Base-by-base conservation (phyloP, 257 asterid species). In the Nicotiana undulata region DNA sequence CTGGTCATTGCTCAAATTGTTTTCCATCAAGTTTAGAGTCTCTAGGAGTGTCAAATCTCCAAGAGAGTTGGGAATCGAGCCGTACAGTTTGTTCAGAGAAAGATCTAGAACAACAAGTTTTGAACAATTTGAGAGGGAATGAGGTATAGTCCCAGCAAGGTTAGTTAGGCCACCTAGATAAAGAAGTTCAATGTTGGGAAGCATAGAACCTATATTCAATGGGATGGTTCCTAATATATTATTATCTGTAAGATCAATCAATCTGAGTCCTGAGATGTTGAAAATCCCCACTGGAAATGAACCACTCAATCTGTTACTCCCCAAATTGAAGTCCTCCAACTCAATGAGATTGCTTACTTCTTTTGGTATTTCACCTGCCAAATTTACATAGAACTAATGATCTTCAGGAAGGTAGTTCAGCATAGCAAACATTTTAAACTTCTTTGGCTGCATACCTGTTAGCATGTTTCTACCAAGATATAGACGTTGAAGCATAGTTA, bases 1-100 rank as follows among this genome's bases (percentile, higher is more conserved):
- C 52, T 53, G 64, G 3, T 82, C 81, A 34, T 46, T 78, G 16
- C 79, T 87, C 60, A 89, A 80, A 58, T 83, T 78, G 84, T 87
- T 89, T 61, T 15, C 63, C 3, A 52, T 63, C 77, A 89, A 75
- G 68, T 78, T 79, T 20, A 89, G 84, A 20, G 51, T 32, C 31
- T 86, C 82, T 24, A 89, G 74, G 51, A 78, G 56, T 53, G 53
- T 79, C 29, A 89, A 75, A 15, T 85, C 58, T 22, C 88, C 91
- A 66, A 88, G 68, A 2, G 89, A 84, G 40, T 26, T 64, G 2
- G 91, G 93, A 76, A 89, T 67, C 1, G 15, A 26, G 34, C 93
- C 89, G 1, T 80, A 79, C 15, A 88, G 84, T 59, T 79, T 24
- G 66, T 88, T 87, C 4, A 0, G 4, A 9, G 15, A 11, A 1